Percentiles rank a stretch among this genome's conserved stretches.
phyloP scores from a whole-genome alignment of 192 early-diverging fungal species.

The Funneliformis mosseae region DNA sequence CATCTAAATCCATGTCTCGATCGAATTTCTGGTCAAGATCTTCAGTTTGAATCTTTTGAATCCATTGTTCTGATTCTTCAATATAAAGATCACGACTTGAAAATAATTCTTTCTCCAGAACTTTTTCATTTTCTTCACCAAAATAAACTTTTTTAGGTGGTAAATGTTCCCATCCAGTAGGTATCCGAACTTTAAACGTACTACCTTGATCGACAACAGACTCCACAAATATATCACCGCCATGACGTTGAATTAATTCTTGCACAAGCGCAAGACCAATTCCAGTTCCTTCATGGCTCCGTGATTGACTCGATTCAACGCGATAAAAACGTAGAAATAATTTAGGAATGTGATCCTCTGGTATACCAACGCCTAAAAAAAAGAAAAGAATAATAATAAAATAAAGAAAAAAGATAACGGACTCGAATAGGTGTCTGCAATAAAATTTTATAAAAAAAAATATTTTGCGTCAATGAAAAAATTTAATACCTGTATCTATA shows the following conservation, averaged over 20 bases:
- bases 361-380: slow-evolving; percentile 57
- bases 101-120: not conserved
- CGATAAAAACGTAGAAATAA: slow-evolving; percentile 67
- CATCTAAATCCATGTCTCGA: not conserved
- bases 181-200: slow-evolving; percentile 53
- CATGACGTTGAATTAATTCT: slow-evolving; percentile 52
- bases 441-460: not conserved
- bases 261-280: slow-evolving; percentile 55
- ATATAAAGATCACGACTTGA: slow-evolving; percentile 38
- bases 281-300: slow-evolving; percentile 61
- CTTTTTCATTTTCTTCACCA: not conserved
- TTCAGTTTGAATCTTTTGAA: slow-evolving; percentile 27
- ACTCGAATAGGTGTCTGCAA: not conserved
- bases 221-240: slow-evolving; percentile 45
- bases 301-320: slow-evolving; percentile 53
- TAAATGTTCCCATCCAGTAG: slow-evolving; percentile 51
- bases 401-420: slow-evolving; percentile 13
- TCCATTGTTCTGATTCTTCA: slow-evolving; percentile 42
- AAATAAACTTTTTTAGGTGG: slow-evolving; percentile 45
- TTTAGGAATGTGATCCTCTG: slow-evolving; percentile 44
- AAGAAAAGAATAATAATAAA: too few species aligned
- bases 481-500: slow-evolving; percentile 35
- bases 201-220: slow-evolving; percentile 51
- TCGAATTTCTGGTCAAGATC: not conserved
- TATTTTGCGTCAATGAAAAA: not conserved